Percentiles rank a stretch among this genome's conserved stretches.
phyloP scores from a whole-genome alignment of 805 yeast species.

The Barnettozyma sucrosica region DNA sequence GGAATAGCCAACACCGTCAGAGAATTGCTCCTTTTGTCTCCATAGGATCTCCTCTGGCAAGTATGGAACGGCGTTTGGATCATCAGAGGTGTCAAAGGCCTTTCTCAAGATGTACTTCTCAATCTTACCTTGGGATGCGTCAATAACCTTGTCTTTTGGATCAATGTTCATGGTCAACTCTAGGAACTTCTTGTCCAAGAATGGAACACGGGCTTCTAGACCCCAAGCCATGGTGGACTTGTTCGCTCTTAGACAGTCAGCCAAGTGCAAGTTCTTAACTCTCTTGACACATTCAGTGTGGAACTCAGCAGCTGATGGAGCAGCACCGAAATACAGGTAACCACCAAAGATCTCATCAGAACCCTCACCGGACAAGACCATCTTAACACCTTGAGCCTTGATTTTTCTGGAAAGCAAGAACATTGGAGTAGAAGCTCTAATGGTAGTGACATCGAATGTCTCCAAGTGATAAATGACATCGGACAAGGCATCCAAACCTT shows the following conservation, averaged over 20 bases:
- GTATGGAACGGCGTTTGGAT: conserved; percentile 73
- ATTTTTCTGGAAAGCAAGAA: conserved; percentile 91
- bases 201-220: conserved; percentile 98
- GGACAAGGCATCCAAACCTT: conserved; percentile 90
- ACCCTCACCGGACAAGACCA: conserved; percentile 99
- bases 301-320: conserved; percentile 90
- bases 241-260: conserved; percentile 98
- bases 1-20: conserved; percentile 99
- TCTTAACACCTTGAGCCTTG: conserved; percentile 99
- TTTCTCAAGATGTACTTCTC: conserved; percentile 96
- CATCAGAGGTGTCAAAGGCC: conserved; percentile 92
- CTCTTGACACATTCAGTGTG: conserved; percentile 93
- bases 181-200: conserved; percentile 90
- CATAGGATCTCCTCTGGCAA: conserved; percentile 94
- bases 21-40: conserved; percentile 99
- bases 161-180: conserved; percentile 91
- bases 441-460: conserved; percentile 97
- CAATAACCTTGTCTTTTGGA: conserved; percentile 87
- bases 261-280: conserved; percentile 93
- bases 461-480: conserved; percentile 96
- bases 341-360: conserved; percentile 99
- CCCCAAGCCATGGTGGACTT: conserved; percentile 99
- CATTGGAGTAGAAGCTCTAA: conserved; percentile 99
- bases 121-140: conserved; percentile 63
- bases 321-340: conserved; percentile 93